Percentiles rank a stretch among this genome's conserved stretches.
These are phyloP conservation scores for Diaporthe sp. DNA, from an alignment of 2,329 filamentous ascomycete species.

Conservation along the genomic window DNA sequence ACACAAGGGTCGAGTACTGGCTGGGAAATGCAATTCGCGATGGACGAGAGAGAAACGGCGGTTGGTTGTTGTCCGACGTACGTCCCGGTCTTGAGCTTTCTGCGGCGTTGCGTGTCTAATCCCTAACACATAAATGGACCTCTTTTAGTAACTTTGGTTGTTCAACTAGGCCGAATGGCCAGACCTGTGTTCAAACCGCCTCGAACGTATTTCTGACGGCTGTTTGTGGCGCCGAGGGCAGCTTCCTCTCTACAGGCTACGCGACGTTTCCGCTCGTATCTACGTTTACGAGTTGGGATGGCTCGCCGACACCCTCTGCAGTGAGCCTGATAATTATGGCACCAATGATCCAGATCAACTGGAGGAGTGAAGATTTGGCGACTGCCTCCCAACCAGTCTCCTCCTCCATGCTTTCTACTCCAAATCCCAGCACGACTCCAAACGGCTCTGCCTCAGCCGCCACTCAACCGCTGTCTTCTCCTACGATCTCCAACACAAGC, in stretches of 20 bases:
- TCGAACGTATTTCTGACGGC: background rate
- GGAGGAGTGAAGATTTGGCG: constrained; percentile 12
- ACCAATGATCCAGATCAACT: constrained; percentile 27
- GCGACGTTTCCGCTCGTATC: constrained; percentile 1
- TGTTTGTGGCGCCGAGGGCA: background rate
- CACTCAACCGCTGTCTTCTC: background rate
- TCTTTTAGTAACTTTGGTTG: background rate
- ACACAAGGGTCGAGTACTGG: constrained; percentile 10
- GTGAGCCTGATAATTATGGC: background rate
- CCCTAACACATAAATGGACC: background rate
- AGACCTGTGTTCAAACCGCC: constrained; percentile 10
- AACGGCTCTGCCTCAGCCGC: background rate
- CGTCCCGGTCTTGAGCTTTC: background rate
- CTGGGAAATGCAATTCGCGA: background rate
- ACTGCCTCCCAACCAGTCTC: background rate
- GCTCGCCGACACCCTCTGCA: background rate
- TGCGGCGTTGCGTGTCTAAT: background rate
- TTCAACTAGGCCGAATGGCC: background rate
- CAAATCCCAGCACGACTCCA: background rate
- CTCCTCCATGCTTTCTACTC: background rate
- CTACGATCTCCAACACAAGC: background rate
- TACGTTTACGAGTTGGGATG: background rate
- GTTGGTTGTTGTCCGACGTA: constrained; percentile 25
- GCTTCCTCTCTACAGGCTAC: background rate
- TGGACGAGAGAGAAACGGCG: constrained; percentile 3